These are phyloP conservation scores for Aspergillus coremiiformis DNA, from an alignment of 495 filamentous ascomycete genomes.

Conservation along the genomic window DNA sequence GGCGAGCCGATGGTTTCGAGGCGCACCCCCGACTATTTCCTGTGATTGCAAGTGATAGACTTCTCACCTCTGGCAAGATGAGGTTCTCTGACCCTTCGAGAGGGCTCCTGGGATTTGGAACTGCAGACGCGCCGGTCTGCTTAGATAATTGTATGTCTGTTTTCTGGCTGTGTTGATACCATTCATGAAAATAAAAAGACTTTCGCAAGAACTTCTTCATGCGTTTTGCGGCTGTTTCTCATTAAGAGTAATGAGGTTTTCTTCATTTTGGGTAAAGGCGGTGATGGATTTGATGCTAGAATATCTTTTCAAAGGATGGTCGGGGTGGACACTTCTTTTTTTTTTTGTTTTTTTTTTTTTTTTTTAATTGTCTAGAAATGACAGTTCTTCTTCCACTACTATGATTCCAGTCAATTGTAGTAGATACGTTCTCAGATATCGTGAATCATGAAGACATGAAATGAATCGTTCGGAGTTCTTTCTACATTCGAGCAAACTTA, in stretches of 20 bases:
- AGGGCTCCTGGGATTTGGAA: slow-evolving; percentile 28
- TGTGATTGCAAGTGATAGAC: slow-evolving; percentile 52
- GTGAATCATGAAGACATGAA: too few relatives aligned
- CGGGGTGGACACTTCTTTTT: too few relatives aligned
- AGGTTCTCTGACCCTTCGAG: slow-evolving; percentile 18
- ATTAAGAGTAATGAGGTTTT: not conserved
- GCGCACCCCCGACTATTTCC: slow-evolving; percentile 96
- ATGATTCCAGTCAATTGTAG: too few relatives aligned
- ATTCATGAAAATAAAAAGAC: slow-evolving; percentile 43
- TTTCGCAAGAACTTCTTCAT: slow-evolving; percentile 1
- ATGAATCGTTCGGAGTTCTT: too few relatives aligned
- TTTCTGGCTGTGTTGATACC: slow-evolving; percentile 43
- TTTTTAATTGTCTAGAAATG: too few relatives aligned
- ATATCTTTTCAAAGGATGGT: too few relatives aligned
- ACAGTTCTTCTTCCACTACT: too few relatives aligned
- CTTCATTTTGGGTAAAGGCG: not conserved
- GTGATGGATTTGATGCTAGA: not conserved
- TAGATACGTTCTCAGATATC: too few relatives aligned
- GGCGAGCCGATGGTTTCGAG: slow-evolving; percentile 98
- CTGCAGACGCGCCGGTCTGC: slow-evolving; percentile 24
- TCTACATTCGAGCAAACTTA: too few relatives aligned
- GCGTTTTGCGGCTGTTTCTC: not conserved
- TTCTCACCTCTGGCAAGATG: slow-evolving; percentile 18
- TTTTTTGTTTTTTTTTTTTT: too few relatives aligned
- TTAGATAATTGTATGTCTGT: slow-evolving; percentile 37